A percentile compares a stretch with the other conserved stretches of the same genome.
Evolutionary conservation across 2,329 filamentous ascomycete genomes (phyloP).

Genomic region (Xylariales sp.): DNA sequence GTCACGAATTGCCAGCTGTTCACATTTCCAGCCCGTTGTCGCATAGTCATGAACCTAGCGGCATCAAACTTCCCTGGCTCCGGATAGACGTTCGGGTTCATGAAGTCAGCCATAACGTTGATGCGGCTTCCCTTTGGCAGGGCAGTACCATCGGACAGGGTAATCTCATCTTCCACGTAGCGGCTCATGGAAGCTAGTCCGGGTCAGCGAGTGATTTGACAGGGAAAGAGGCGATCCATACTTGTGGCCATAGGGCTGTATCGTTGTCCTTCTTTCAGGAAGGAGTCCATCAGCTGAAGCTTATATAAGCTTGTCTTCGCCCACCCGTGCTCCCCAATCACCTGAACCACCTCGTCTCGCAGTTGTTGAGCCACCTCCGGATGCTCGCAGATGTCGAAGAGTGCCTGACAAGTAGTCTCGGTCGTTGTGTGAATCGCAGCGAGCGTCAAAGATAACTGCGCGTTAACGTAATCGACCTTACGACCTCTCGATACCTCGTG

Average conservation of each 20-base stretch:
- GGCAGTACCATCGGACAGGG: slow-evolving; percentile 24
- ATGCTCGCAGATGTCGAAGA: slow-evolving; percentile 39
- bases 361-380: slow-evolving; percentile 40
- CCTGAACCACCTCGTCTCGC: slow-evolving; percentile 37
- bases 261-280: slow-evolving; percentile 35
- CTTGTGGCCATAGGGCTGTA: slow-evolving; percentile 22
- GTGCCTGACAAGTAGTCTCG: slow-evolving; percentile 27
- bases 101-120: slow-evolving; percentile 24
- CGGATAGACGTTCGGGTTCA: slow-evolving; percentile 21
- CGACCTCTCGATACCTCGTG: slow-evolving; percentile 30
- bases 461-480: slow-evolving; percentile 26
- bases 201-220: slow-evolving; percentile 3
- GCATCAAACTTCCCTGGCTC: slow-evolving; percentile 26
- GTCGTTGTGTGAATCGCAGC: slow-evolving; percentile 40
- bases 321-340: slow-evolving; percentile 26
- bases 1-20: slow-evolving; percentile 32
- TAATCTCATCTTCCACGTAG: slow-evolving; percentile 20
- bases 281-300: slow-evolving; percentile 34
- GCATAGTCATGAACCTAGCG: slow-evolving; percentile 23
- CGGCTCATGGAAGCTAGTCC: slow-evolving; percentile 27
- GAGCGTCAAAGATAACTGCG: slow-evolving; percentile 31
- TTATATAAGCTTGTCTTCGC: slow-evolving; percentile 28
- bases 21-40: slow-evolving; percentile 25
- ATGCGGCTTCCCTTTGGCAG: slow-evolving; percentile 23
- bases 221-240: slow-evolving; percentile 16